These are phyloP conservation scores for Sordaria brevicollis DNA, from an alignment of 495 filamentous ascomycete genomes.

Conservation along the genomic window DNA sequence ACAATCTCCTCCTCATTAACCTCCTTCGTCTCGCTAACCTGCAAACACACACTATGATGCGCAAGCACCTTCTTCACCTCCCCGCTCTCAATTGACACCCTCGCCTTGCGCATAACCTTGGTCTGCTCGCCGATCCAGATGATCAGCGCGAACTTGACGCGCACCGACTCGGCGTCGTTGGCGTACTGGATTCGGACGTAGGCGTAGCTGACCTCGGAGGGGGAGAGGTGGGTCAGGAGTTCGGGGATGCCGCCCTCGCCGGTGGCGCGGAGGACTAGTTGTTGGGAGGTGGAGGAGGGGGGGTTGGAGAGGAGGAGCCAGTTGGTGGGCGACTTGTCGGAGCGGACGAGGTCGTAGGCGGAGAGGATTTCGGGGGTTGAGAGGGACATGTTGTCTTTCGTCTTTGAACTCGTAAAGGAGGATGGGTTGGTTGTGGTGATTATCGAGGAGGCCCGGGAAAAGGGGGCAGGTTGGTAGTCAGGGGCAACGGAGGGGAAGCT, in stretches of 20 bases:
- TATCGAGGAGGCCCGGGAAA: background rate
- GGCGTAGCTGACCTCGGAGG: conserved; percentile 43
- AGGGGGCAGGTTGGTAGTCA: no score
- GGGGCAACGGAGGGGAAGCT: no score
- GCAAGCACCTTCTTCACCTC: conserved; percentile 44
- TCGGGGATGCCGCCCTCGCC: conserved; percentile 42
- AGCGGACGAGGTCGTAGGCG: conserved; percentile 41
- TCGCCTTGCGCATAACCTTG: conserved; percentile 50
- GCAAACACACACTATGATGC: conserved; percentile 47
- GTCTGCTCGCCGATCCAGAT: conserved; percentile 47
- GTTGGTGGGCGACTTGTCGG: conserved; percentile 45
- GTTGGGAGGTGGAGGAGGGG: conserved; percentile 31
- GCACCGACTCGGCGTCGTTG: conserved; percentile 47
- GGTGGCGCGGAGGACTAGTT: conserved; percentile 35
- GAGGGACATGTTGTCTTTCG: background rate
- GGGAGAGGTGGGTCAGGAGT: conserved; percentile 34
- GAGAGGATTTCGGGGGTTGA: conserved; percentile 31
- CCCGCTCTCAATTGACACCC: conserved; percentile 48
- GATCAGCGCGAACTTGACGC: conserved; percentile 48
- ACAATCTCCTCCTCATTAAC: conserved; percentile 46
- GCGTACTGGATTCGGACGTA: conserved; percentile 49
- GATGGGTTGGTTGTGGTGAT: background rate
- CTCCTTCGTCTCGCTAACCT: conserved; percentile 35
- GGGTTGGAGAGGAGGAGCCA: conserved; percentile 48
- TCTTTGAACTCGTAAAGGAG: background rate